Base-by-base conservation (phyloP, 2,329 filamentous ascomycete genomes). In the Sarocladium brachiariae region DNA sequence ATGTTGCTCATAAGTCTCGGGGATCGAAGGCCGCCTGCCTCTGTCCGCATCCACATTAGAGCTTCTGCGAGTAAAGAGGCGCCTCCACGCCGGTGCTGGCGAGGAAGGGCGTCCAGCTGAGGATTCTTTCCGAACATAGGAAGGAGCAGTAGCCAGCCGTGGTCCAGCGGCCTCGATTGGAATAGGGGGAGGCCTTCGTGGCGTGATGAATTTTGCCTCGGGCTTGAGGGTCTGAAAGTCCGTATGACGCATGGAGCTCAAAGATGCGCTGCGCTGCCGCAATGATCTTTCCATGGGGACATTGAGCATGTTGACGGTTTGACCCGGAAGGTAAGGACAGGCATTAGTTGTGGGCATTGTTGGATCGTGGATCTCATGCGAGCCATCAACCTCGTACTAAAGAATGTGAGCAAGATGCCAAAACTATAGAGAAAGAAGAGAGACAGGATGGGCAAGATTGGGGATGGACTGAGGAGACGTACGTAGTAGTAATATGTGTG, bases 401-500 rank as follows among this genome's bases (percentile, higher is more conserved):
- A 50, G 39, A 49, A 52, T 37, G 45, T 37, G 38, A 31, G 21
- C 33, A 18, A 31, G 37, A 53, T 25, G 19, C 27, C n/a, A 33
- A 47, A 48, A n/a, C 33, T 51, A 47, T 31, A 37, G 53, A n/a
- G 45, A 50, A 31, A 39, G 49, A 48, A 46, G 16, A 18, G 27
- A 33, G 14, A 21, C n/a, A 45, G 39, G 50, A 33, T 41, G 19
- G 39, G 31, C 51, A 21, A 37, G 48, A 14, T 10, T n/a, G 19
- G 45, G 30, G 41, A 30, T 52, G 24, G 30, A 51, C 13, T 6
- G 23, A 21, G 45, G 31, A 45, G 39, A 76, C 87, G 70, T 73
- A 95, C 89, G 70, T 93, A 96, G 74, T 95, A 97, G 78, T 92
- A 96, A 69, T 96, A 96, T 14, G 86, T 93, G 53, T 86, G 83